Percentiles rank a stretch among this genome's conserved stretches.
These are phyloP conservation scores for Jasminum sambac DNA, from an alignment of 257 asterid species.

Conservation along the genomic window DNA sequence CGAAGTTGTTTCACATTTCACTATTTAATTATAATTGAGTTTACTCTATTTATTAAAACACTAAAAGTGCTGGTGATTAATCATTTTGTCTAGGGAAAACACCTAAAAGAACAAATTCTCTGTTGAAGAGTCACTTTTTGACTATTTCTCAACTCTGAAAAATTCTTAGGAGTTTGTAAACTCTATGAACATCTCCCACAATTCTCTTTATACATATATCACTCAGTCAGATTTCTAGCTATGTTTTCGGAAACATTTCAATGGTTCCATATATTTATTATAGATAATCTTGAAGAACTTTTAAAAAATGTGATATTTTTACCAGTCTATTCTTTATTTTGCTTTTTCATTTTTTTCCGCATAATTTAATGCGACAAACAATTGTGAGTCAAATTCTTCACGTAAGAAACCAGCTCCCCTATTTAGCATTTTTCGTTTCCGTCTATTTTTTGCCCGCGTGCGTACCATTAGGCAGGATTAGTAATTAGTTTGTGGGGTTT, in stretches of 20 bases:
- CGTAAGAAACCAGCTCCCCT: background rate
- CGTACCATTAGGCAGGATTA: background rate
- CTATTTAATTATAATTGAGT: background rate
- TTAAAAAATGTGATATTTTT: background rate
- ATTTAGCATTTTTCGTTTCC: background rate
- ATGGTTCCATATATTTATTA: too few species aligned
- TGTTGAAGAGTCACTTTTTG: background rate
- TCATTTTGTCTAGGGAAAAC: background rate
- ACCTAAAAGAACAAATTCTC: background rate
- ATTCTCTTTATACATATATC: background rate
- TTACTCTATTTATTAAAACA: slow-evolving; percentile 3
- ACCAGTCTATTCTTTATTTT: background rate
- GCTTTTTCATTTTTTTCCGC: background rate
- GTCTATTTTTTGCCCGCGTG: background rate
- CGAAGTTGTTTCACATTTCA: background rate
- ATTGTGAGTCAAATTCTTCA: background rate
- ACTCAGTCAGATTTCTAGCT: too few species aligned
- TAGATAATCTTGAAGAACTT: background rate
- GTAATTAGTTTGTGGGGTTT: background rate
- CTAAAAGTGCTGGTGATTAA: background rate
- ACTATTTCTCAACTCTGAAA: background rate
- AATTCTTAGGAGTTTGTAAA: background rate
- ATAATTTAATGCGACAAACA: background rate
- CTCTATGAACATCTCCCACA: background rate
- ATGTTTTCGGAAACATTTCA: too few species aligned